Base-by-base conservation (phyloP, 306 rosid species). In the Cicer chorassanicum region DNA sequence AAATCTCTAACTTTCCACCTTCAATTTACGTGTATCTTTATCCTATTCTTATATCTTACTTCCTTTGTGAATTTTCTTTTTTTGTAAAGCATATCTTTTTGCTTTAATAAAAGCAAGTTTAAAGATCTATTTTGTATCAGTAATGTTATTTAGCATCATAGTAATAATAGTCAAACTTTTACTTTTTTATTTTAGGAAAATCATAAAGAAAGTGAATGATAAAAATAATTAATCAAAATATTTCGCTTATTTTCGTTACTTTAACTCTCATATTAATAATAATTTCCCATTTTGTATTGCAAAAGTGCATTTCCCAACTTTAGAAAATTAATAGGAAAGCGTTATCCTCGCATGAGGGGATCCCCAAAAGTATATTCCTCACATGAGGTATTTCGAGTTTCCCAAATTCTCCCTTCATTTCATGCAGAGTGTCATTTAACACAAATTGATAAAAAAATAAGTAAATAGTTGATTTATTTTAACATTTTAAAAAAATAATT, bases 1-100 rank as follows among this genome's bases (percentile, higher is more conserved):
- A 75, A 71, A 59, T 66, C 10, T 55, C 29, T 15, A 63, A 77
- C 93, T 88, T 90, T 89, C 86, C 96, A 92, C 85, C 88, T 74
- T 72, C 68, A 57, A 4, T 70, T 70, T 76, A 86, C 92, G 91
- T 84, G 94, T 81, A 72, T 78, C 5, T 13, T 45, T 72, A 8
- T 70, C 65, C 64, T 36, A 53, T 77, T 54, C 69, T 68, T 68
- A 65, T 80, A 49, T 72, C 72, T 13, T 49, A 46, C 39, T 46
- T 72, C 54, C 82, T 69, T 80, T 76, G 14, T 72, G 13, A 11
- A 8, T 56, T 9, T 43, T 77, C 39, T 40, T 62, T 45, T 1
- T 60, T 18, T 1, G 19, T 61, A 85, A 88, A 84, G 82, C 39
- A 39, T 51, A 11, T 5, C 70, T 45, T 70, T 77, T 54, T 71